Evolutionary conservation across 1,139 yeast genomes (phyloP).

Genomic region (Candida freyschussii): DNA sequence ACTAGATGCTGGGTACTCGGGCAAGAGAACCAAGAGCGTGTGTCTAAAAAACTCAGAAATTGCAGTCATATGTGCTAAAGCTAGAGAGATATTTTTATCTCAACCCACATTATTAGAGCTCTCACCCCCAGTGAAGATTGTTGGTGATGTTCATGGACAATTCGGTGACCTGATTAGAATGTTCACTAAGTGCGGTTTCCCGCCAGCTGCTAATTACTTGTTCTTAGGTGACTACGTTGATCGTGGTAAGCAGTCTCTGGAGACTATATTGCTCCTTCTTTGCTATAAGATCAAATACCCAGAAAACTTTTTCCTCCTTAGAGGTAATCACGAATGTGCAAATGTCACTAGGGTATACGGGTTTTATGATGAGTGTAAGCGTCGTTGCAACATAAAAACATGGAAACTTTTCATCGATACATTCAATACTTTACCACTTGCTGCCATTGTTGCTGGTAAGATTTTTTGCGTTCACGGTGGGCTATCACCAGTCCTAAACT

Average conservation of each 20-base stretch:
- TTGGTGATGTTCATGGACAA: constrained; percentile 97
- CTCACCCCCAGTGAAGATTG: constrained; percentile 94
- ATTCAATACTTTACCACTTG: constrained; percentile 89
- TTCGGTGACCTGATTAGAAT: constrained; percentile 85
- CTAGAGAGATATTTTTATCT: constrained; percentile 79
- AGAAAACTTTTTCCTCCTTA: constrained; percentile 82
- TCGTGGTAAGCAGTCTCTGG: constrained; percentile 91
- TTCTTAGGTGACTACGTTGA: constrained; percentile 96
- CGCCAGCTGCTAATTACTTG: constrained; percentile 90
- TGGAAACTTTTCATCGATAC: constrained; percentile 95
- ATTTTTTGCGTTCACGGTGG: constrained; percentile 99
- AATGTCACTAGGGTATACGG: constrained; percentile 94
- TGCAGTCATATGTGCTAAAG: constrained; percentile 76
- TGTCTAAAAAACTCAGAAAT: constrained; percentile 87
- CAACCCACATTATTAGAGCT: constrained; percentile 89
- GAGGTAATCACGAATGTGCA: constrained; percentile 98
- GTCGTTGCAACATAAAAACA: constrained; percentile 85
- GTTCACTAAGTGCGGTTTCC: constrained; percentile 95
- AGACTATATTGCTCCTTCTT: constrained; percentile 76
- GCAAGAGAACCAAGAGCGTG: constrained; percentile 83
- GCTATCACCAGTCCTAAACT: constrained; percentile 81
- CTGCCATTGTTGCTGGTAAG: constrained; percentile 93
- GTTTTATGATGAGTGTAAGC: constrained; percentile 93
- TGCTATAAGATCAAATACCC: constrained; percentile 96
- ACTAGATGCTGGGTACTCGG: constrained; percentile 92